A percentile compares a stretch with the other conserved stretches of the same genome.
Evolutionary conservation across 2,329 filamentous ascomycete genomes (phyloP).

Genomic region (Trichoderma endophyticum): DNA sequence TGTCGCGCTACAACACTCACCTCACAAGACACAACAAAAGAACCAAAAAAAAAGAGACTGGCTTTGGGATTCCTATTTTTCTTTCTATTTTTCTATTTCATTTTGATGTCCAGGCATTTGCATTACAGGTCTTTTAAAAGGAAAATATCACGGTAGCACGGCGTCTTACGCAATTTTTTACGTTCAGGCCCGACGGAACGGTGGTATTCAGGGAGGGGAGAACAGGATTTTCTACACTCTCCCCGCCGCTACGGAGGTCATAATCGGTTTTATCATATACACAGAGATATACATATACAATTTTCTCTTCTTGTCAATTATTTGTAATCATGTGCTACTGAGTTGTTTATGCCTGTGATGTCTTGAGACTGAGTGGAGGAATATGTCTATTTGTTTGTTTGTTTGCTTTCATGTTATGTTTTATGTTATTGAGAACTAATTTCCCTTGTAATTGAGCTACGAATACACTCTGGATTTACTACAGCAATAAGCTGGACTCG

Average conservation of each 20-base stretch:
- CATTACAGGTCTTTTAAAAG: constrained; percentile 14
- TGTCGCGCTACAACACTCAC: background rate
- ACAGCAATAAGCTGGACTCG: background rate
- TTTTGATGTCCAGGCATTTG: constrained; percentile 2
- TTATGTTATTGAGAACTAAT: background rate
- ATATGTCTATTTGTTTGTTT: background rate
- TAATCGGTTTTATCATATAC: constrained; percentile 3
- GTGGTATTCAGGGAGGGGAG: background rate
- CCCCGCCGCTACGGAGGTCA: background rate
- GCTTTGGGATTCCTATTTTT: background rate
- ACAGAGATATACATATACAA: constrained; percentile 1
- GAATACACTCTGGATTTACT: background rate
- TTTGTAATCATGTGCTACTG: background rate
- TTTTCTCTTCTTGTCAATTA: background rate
- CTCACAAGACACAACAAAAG: background rate
- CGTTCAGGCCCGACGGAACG: background rate
- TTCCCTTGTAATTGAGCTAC: background rate
- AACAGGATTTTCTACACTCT: background rate
- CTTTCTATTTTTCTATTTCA: background rate
- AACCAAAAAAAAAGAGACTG: background rate
- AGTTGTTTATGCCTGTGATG: background rate
- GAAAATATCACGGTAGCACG: constrained; percentile 14
- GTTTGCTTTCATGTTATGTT: background rate
- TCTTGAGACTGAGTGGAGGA: background rate
- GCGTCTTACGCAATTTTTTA: constrained; percentile 4